phyloP scores from a whole-genome alignment of 345 rosid species.

The Linum tenue region DNA sequence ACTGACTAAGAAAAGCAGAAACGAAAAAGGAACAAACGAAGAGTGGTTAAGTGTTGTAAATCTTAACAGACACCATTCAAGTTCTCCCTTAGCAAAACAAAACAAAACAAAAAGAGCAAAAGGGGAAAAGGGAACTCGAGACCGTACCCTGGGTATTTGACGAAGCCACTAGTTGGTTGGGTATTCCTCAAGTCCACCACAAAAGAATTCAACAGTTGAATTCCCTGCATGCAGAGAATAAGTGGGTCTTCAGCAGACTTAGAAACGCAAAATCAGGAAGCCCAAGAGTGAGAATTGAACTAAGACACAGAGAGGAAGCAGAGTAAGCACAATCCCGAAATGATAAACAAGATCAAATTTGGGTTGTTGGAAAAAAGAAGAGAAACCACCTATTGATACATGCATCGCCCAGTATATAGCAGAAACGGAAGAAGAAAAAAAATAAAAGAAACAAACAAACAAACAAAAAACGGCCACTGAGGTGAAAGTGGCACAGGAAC shows the following conservation, averaged over 20 bases:
- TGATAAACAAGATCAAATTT: too few species aligned
- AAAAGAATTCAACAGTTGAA: neutral
- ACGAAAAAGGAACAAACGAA: neutral
- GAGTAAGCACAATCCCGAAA: neutral
- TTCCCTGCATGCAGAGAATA: neutral
- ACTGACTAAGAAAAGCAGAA: neutral
- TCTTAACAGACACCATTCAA: neutral
- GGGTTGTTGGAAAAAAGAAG: neutral
- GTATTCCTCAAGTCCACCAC: neutral
- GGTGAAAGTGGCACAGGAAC: neutral
- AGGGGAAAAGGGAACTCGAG: neutral
- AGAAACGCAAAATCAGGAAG: neutral
- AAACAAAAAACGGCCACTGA: neutral
- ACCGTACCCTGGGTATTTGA: neutral
- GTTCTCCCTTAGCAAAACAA: too few species aligned
- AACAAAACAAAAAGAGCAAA: neutral
- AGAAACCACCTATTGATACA: neutral
- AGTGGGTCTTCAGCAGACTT: neutral
- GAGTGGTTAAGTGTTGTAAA: neutral
- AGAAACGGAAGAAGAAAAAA: conserved; percentile 4
- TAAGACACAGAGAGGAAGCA: neutral
- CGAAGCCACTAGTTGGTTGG: neutral
- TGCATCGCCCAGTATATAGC: neutral
- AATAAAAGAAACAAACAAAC: neutral
- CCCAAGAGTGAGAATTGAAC: neutral